A percentile compares a stretch with the other conserved stretches of the same genome.
Evolutionary conservation across 2,329 filamentous ascomycete species (phyloP).

Genomic region (Hortaea sp.): DNA sequence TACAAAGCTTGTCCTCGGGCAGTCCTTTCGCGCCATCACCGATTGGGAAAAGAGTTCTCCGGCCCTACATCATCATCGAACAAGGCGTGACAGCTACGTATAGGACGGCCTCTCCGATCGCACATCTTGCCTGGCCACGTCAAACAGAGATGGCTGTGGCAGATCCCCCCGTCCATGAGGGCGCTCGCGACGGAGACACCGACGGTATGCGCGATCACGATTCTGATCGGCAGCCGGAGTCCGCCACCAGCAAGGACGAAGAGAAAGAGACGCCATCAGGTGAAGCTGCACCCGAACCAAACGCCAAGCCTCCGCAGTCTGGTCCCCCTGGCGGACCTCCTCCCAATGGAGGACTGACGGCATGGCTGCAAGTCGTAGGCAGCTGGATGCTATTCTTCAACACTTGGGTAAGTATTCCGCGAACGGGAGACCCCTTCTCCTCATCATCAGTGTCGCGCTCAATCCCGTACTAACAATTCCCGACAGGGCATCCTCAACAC

Average conservation of each 20-base stretch:
- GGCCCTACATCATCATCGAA: too few species aligned
- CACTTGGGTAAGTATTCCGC: constrained; percentile 24
- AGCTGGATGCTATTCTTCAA: constrained; percentile 40
- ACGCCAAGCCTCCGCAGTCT: constrained; percentile 1
- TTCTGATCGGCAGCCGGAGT: constrained; percentile 1
- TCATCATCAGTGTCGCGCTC: background rate
- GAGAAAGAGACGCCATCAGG: constrained; percentile 1
- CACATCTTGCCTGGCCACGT: too few species aligned
- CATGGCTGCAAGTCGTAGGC: constrained; percentile 40
- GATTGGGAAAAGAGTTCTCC: too few species aligned
- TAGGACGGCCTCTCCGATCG: too few species aligned
- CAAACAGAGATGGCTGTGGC: too few species aligned
- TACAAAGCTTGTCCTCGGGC: too few species aligned
- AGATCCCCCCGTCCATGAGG: too few species aligned
- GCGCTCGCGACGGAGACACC: too few species aligned
- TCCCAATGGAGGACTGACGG: constrained; percentile 34
- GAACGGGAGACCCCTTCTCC: too few species aligned
- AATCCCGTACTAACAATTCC: background rate
- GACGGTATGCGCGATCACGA: background rate
- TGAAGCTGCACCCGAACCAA: constrained; percentile 4
- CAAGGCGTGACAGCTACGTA: too few species aligned
- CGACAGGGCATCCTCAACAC: constrained; percentile 4
- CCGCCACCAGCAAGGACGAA: background rate
- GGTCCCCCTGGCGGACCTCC: constrained; percentile 10
- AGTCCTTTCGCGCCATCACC: too few species aligned